phyloP scores from a whole-genome alignment of 192 early-diverging fungal genomes.

The Spinellus fusiger region DNA sequence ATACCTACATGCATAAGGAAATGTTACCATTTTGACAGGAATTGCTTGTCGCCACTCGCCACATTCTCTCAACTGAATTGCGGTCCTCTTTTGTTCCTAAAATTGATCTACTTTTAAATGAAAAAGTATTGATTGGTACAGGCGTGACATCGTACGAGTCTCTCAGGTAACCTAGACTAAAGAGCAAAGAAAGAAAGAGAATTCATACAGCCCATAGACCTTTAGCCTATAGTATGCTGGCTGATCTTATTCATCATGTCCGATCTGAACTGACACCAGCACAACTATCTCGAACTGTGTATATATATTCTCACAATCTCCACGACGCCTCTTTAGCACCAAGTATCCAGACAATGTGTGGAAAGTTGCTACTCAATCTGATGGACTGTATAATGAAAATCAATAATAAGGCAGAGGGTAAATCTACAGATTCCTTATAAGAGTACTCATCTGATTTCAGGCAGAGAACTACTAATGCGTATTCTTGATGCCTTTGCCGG shows the following conservation, averaged over 20 bases:
- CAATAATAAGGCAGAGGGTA: constrained; percentile 54
- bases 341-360: constrained; percentile 95
- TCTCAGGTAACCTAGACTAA: constrained; percentile 46
- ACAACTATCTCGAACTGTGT: constrained; percentile 81
- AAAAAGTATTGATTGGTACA: constrained; percentile 87
- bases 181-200: not conserved
- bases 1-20: not conserved
- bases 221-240: constrained; percentile 89
- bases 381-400: constrained; percentile 81
- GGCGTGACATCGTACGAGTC: constrained; percentile 93
- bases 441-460: not conserved
- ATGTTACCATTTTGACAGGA: constrained; percentile 46
- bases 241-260: constrained; percentile 94
- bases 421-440: not conserved
- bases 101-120: constrained; percentile 90
- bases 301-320: constrained; percentile 88
- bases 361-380: constrained; percentile 86
- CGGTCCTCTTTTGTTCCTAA: constrained; percentile 82
- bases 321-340: constrained; percentile 89
- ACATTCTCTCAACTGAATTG: constrained; percentile 92
- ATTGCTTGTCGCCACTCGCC: constrained; percentile 88
- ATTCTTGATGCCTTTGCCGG: constrained; percentile 82
- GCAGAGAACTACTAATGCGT: constrained; percentile 64
- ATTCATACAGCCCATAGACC: constrained; percentile 51
- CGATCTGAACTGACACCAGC: constrained; percentile 72